phyloP scores from a whole-genome alignment of 345 rosid species.

The Citrus medica region DNA sequence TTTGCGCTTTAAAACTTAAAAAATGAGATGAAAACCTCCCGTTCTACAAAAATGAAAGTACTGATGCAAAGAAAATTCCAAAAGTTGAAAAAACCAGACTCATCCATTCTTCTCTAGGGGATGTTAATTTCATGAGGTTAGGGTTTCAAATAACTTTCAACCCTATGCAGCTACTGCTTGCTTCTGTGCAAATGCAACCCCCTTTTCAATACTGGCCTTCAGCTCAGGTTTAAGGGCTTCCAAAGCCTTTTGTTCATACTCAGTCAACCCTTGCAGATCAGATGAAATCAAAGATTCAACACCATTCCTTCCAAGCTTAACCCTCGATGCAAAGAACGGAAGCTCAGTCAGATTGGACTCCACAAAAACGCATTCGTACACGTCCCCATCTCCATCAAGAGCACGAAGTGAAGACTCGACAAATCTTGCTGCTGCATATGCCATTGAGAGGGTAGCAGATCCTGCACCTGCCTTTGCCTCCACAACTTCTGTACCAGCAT shows the following conservation, averaged over 20 bases:
- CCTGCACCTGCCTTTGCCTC: constrained; percentile 99
- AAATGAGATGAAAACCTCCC: constrained; percentile 13
- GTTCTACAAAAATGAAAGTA: constrained; percentile 33
- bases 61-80: constrained; percentile 16
- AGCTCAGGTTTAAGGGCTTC: constrained; percentile 77
- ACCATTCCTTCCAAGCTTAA: constrained; percentile 82
- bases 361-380: constrained; percentile 78
- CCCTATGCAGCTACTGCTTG: constrained; percentile 51
- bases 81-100: constrained; percentile 14
- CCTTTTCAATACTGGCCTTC: constrained; percentile 87
- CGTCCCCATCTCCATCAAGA: constrained; percentile 84
- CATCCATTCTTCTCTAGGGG: background rate
- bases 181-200: constrained; percentile 68
- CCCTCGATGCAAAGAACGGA: constrained; percentile 86
- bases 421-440: constrained; percentile 94
- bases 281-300: constrained; percentile 72
- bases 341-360: constrained; percentile 74
- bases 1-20: background rate
- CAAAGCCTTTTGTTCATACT: constrained; percentile 79
- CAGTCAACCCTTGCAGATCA: constrained; percentile 69
- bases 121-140: constrained; percentile 8
- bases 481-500: constrained; percentile 93
- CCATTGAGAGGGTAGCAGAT: constrained; percentile 96
- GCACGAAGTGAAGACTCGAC: constrained; percentile 97
- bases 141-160: background rate